These are phyloP conservation scores for Fusarium ambrosium DNA, from an alignment of 2,329 filamentous ascomycete genomes.

Conservation along the genomic window DNA sequence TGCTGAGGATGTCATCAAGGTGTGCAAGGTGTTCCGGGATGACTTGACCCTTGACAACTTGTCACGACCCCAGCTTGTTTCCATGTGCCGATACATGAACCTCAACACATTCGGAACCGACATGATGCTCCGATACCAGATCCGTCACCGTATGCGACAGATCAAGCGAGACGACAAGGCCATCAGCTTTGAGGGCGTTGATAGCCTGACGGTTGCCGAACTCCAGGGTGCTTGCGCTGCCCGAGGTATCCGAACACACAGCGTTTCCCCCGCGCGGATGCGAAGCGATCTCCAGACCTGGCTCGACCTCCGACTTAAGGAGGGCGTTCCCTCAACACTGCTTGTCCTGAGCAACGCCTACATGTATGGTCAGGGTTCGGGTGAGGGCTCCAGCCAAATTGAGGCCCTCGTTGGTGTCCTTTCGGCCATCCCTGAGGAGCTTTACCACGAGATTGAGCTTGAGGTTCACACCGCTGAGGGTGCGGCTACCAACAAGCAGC, in stretches of 20 bases:
- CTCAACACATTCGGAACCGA: conserved; percentile 97
- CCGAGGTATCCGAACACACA: conserved; percentile 92
- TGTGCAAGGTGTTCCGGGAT: conserved; percentile 99
- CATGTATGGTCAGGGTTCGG: conserved; percentile 92
- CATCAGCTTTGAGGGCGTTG: conserved; percentile 93
- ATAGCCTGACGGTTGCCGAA: conserved; percentile 92
- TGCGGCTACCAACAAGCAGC: conserved; percentile 98
- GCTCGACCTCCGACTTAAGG: conserved; percentile 92
- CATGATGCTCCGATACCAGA: conserved; percentile 96
- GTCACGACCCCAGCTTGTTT: conserved; percentile 93
- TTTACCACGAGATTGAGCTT: conserved; percentile 99
- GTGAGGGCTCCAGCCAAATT: conserved; percentile 90
- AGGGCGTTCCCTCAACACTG: conserved; percentile 95
- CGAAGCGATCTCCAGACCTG: conserved; percentile 93
- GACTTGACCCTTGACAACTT: conserved; percentile 97
- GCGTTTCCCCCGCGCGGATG: conserved; percentile 88
- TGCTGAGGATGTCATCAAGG: conserved; percentile 93
- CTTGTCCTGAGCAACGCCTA: conserved; percentile 97
- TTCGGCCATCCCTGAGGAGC: conserved; percentile 94
- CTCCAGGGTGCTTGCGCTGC: conserved; percentile 92
- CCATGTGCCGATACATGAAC: conserved; percentile 99
- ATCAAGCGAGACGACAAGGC: conserved; percentile 98
- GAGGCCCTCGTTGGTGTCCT: conserved; percentile 93
- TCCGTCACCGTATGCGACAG: conserved; percentile 97
- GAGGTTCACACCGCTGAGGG: conserved; percentile 98